A percentile compares a stretch with the other conserved stretches of the same genome.
Conservation (phyloP, 495 filamentous ascomycete species). For the Daldinia concentrica region DNA sequence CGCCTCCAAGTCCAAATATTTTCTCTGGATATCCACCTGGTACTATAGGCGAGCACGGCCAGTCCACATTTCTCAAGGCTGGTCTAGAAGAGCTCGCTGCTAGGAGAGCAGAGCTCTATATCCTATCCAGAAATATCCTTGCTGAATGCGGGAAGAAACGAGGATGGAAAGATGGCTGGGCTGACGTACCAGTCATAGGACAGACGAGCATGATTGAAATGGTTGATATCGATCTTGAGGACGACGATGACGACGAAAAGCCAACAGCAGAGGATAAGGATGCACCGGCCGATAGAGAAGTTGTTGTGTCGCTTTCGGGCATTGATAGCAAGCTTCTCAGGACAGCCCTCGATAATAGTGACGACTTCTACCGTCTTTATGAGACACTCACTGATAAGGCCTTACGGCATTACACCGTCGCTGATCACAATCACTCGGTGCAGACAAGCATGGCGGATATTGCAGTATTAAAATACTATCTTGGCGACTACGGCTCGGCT, state of each 20-base stretch:
- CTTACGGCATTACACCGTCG: slow-evolving; percentile 77
- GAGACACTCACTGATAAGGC: slow-evolving; percentile 76
- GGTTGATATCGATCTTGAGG: slow-evolving; percentile 65
- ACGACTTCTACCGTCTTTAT: slow-evolving; percentile 68
- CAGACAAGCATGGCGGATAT: slow-evolving; percentile 85
- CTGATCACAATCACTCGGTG: slow-evolving; percentile 76
- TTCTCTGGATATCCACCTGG: slow-evolving; percentile 51
- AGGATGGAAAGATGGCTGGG: slow-evolving; percentile 84
- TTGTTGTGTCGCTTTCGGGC: slow-evolving; percentile 49
- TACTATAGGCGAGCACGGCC: slow-evolving; percentile 44
- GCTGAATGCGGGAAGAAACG: slow-evolving; percentile 75
- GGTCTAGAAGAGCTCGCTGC: slow-evolving; percentile 87
- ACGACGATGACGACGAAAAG: slow-evolving; percentile 37
- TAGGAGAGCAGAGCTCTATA: slow-evolving; percentile 78
- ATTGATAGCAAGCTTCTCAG: slow-evolving; percentile 62
- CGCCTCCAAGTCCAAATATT: slow-evolving; percentile 56
- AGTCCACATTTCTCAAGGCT: slow-evolving; percentile 61
- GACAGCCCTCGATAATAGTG: slow-evolving; percentile 59
- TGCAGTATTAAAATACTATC: slow-evolving; percentile 80
- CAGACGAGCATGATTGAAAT: slow-evolving; percentile 59
- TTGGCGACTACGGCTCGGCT: slow-evolving; percentile 76
- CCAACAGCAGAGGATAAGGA: slow-evolving; percentile 27
- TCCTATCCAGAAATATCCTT: slow-evolving; percentile 80
- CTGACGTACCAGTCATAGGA: slow-evolving; percentile 66
- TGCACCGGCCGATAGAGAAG: slow-evolving; percentile 17